Evolutionary conservation across 2,329 filamentous ascomycete species (phyloP), one percentile per base, ranked within the genome.

Genomic region (Teratosphaeria epicoccoides): DNA sequence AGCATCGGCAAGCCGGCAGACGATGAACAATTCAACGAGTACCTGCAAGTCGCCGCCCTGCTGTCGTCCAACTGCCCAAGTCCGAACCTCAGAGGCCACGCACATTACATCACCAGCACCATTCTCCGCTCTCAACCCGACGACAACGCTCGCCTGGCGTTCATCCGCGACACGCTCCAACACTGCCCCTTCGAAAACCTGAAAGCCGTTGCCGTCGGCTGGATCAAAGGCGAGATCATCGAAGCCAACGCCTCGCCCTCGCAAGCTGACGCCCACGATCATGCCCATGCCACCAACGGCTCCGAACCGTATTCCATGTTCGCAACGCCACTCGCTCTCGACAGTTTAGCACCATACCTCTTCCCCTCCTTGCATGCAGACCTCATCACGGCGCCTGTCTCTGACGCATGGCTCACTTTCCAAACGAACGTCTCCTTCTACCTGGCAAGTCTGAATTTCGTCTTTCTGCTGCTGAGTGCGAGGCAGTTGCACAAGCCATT

Each of bases 221-320:
- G 80, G 80, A 67, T 82, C 28, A 82, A 81, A 60, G 71, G 78
- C 40, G 80, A 82, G 60, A 76, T 79, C 0, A 70, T 82, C 4
- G 71, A 75, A 57, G 72, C 75, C 4, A 73, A 68, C 37, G 59
- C 57, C 10, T 57, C 60, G 11, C 57, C 65, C 12, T 46, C 59
- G 4, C 54, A 58, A 10, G 52, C 55, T 49, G 56, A 55, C 20
- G 54, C 55, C 29, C 54, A 62, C 12, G 47, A 49, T n/a, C 37
- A 53, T 6, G 57, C 56, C 17, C 43, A 47, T 14, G 25, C 47
- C 23, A 44, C 17, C 14, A 40, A 47, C 26, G 37, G 54, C 3
- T 33, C 51, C 7, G 49, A 54, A 6, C 47, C 52, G 6, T 51
- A 50, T 7, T 70, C 69, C 1, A 71, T 77, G 22, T 78, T 77